Percentiles rank a stretch among this genome's conserved stretches.
Evolutionary conservation across 176 grass and related monocot species (phyloP).

Genomic region (Pharus latifolius): DNA sequence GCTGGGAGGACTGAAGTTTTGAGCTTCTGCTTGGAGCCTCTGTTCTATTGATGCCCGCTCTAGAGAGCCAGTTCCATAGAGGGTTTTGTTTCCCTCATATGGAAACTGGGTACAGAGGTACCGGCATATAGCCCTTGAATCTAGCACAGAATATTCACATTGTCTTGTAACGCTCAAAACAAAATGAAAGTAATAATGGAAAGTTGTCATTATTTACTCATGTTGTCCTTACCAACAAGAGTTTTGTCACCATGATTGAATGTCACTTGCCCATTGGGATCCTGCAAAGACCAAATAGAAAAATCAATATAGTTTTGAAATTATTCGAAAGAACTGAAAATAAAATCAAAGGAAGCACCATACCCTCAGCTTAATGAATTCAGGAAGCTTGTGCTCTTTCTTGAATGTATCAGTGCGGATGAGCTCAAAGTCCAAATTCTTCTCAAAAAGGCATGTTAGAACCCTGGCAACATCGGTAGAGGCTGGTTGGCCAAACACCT

Average conservation of each 20-base stretch:
- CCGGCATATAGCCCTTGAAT: conserved; percentile 44
- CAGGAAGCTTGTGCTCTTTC: conserved; percentile 56
- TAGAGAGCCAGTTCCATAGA: conserved; percentile 59
- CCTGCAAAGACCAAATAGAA: conserved; percentile 26
- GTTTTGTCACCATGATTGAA: conserved; percentile 68
- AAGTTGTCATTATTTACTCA: background rate
- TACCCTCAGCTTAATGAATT: conserved; percentile 66
- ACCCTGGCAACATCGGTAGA: conserved; percentile 78
- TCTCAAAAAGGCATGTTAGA: conserved; percentile 84
- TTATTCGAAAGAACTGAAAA: conserved; percentile 1
- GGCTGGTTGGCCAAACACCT: conserved; percentile 74
- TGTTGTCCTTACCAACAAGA: conserved; percentile 46
- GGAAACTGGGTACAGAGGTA: conserved; percentile 58
- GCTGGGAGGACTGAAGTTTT: conserved; percentile 59
- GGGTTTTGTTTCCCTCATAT: conserved; percentile 42
- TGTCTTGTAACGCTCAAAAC: background rate
- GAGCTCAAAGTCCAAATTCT: conserved; percentile 69
- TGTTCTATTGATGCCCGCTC: conserved; percentile 76
- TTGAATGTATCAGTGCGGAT: conserved; percentile 71
- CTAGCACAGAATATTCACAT: conserved; percentile 9
- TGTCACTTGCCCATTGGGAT: conserved; percentile 79
- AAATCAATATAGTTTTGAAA: background rate
- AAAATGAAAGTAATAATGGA: background rate
- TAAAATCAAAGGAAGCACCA: background rate
- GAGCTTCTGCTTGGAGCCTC: conserved; percentile 71